A percentile compares a stretch with the other conserved stretches of the same genome.
These are phyloP conservation scores for Caloboletus inedulis DNA, from an alignment of 1,284 basidiomycete genomes.

Conservation along the genomic window DNA sequence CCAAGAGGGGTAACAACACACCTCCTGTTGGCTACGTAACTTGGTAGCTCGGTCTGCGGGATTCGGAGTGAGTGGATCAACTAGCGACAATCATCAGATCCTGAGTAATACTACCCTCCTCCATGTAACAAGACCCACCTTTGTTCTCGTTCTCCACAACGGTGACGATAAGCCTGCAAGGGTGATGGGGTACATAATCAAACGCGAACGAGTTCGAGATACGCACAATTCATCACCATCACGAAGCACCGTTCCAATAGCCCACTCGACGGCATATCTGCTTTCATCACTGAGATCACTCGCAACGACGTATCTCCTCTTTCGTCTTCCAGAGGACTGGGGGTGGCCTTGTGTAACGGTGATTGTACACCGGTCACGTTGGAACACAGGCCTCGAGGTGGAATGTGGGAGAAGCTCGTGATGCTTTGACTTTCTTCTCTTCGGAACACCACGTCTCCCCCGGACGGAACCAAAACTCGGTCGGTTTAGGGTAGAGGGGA, in stretches of 20 bases:
- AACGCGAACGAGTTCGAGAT: conserved; percentile 4
- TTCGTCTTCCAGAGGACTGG: conserved; percentile 53
- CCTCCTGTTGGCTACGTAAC: conserved; percentile 85
- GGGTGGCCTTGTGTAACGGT: conserved; percentile 84
- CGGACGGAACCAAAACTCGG: conserved; percentile 32
- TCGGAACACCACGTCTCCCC: conserved; percentile 48
- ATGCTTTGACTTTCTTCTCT: conserved; percentile 56
- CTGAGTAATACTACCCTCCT: not conserved
- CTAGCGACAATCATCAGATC: conserved; percentile 38
- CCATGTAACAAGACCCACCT: conserved; percentile 44
- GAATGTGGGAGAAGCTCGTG: conserved; percentile 61
- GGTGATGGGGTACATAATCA: not conserved
- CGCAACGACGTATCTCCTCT: conserved; percentile 81
- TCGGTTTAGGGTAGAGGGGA: conserved; percentile 65
- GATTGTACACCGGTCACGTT: conserved; percentile 91
- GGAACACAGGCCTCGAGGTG: conserved; percentile 80
- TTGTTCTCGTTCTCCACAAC: conserved; percentile 93
- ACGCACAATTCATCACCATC: conserved; percentile 88
- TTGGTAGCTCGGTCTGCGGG: conserved; percentile 72
- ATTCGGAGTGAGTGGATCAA: conserved; percentile 74
- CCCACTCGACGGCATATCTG: conserved; percentile 92
- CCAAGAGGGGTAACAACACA: conserved; percentile 32
- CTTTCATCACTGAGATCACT: conserved; percentile 94
- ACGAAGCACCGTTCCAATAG: conserved; percentile 91
- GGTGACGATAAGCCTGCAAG: conserved; percentile 68